Percentiles rank a stretch among this genome's conserved stretches.
phyloP scores from a whole-genome alignment of 2,329 filamentous ascomycete species.

The Aspergillus quadricinctus region DNA sequence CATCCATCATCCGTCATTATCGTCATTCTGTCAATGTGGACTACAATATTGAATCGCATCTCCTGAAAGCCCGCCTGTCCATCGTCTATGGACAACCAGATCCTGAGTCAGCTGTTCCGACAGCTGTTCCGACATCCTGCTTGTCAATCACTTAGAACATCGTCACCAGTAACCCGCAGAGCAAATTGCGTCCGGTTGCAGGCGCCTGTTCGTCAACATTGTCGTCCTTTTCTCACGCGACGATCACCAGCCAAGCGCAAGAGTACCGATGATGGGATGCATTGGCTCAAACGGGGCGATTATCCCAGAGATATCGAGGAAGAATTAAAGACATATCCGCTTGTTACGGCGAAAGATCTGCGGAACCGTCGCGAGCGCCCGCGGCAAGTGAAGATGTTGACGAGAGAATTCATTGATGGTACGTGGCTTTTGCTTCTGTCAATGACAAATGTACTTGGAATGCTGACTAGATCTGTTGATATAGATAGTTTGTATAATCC shows the following conservation, averaged over 20 bases:
- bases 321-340: slow-evolving; percentile 77
- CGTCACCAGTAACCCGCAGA: slow-evolving; percentile 21
- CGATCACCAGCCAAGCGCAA: slow-evolving; percentile 34
- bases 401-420: slow-evolving; percentile 97
- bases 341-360: slow-evolving; percentile 78
- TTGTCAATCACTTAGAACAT: slow-evolving; percentile 52
- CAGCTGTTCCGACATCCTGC: slow-evolving; percentile 76
- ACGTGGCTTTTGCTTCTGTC: slow-evolving; percentile 17
- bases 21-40: neutral
- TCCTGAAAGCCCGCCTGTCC: neutral
- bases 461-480: neutral
- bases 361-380: slow-evolving; percentile 70
- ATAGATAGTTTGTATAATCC: slow-evolving; percentile 91
- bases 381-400: slow-evolving; percentile 88
- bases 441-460: neutral
- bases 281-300: slow-evolving; percentile 81
- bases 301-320: slow-evolving; percentile 72
- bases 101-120: slow-evolving; percentile 73
- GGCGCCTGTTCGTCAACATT: slow-evolving; percentile 25
- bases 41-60: neutral
- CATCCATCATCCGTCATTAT: slow-evolving; percentile 7
- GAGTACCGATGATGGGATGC: slow-evolving; percentile 54
- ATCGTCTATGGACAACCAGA: slow-evolving; percentile 70
- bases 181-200: slow-evolving; percentile 17
- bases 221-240: slow-evolving; percentile 34